Evolutionary conservation across 2,329 filamentous ascomycete genomes (phyloP), one percentile per base, ranked within the genome.

Genomic region (Didymosphaeria variabile): DNA sequence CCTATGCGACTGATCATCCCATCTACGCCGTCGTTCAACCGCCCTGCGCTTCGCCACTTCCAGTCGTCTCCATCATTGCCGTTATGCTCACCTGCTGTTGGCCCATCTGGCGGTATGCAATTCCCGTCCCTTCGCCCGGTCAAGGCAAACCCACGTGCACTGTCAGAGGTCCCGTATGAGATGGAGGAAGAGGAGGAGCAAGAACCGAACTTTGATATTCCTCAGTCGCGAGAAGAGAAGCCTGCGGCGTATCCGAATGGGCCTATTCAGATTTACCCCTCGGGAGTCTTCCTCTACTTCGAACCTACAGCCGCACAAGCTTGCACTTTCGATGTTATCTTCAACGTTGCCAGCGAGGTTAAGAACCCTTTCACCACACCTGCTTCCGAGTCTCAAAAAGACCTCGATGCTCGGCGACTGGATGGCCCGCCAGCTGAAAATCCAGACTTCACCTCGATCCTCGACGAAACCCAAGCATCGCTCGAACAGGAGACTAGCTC

Each of bases 341-440:
- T 95, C 72, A 96, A 96, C 66, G 92, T 94, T 7, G 92, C 92
- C 1, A 89, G 90, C 60, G 92, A 96, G 77, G 92, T 95, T 2
- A 84, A 84, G 59, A 94, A 95, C 70, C 92, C 92, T 0, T 93
- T 94, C 72, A 74, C 79, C 15, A 69, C 74, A 9, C 60, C 72
- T 5, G 62, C 64, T 7, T 67, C 69, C 15, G 70, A 69, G 12
- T 71, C 69, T 7, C 68, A 73, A 52, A 76, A 78, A 57, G 73
- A 77, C 23, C 67, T 79, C n/a, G 72, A 78, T 47, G 74, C 75
- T 26, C 63, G 76, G 57, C 68, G 72, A 57, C 60, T 76, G 12
- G 75, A 78, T 55, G 75, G 75, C 3, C 74, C 74, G 17, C 73
- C 73, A 23, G 71, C 75, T 8, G 74, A 77, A 61, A 74, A 67